Evolutionary conservation across 139 green algal genomes (phyloP).

Genomic region (Haematococcus lacustris): DNA sequence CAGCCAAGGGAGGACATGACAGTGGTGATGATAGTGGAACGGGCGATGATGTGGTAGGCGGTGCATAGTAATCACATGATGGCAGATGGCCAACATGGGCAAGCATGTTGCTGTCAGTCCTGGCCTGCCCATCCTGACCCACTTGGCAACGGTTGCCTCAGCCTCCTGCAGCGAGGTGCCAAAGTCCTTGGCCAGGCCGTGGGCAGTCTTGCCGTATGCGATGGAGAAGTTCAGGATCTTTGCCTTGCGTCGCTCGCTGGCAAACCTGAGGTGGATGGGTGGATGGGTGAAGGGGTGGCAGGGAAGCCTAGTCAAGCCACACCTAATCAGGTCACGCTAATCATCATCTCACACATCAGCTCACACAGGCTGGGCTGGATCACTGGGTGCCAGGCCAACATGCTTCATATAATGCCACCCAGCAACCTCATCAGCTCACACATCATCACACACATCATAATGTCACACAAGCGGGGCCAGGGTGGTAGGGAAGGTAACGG

Average conservation of each 20-base stretch:
- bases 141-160: constrained; percentile 75
- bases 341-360: neutral
- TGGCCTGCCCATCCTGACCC: constrained; percentile 13
- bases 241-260: constrained; percentile 65
- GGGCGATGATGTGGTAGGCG: too few species aligned
- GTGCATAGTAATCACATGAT: too few species aligned
- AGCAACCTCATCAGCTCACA: too few species aligned
- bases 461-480: too few species aligned
- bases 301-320: neutral
- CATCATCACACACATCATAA: too few species aligned
- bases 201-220: constrained; percentile 97
- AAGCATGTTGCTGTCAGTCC: neutral
- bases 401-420: too few species aligned
- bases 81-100: too few species aligned
- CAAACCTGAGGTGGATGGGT: constrained; percentile 18
- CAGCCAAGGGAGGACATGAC: too few species aligned
- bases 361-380: neutral
- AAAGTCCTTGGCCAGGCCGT: constrained; percentile 89
- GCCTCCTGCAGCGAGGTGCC: constrained; percentile 77
- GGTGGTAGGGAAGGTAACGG: too few species aligned
- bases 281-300: neutral
- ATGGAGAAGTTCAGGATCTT: constrained; percentile 99
- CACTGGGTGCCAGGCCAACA: too few species aligned
- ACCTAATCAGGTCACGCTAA: neutral
- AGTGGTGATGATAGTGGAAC: too few species aligned